These are phyloP conservation scores for Gautieria morchelliformis DNA, from an alignment of 768 basidiomycete species.

Conservation along the genomic window DNA sequence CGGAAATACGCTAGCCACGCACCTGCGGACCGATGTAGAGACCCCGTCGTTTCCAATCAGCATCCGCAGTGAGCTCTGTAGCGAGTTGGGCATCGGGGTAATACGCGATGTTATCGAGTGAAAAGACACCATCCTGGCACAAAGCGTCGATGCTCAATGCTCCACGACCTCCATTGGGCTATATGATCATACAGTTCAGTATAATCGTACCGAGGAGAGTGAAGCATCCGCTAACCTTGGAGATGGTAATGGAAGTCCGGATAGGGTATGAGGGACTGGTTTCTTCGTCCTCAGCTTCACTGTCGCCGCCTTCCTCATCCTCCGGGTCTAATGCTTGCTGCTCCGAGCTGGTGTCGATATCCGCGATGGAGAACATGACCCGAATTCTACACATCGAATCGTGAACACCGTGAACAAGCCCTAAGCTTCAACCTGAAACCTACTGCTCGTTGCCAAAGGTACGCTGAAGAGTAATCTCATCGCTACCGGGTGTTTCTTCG, in stretches of 20 bases:
- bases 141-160: constrained; percentile 72
- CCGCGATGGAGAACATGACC: constrained; percentile 87
- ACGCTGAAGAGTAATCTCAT: constrained; percentile 75
- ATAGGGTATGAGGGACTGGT: constrained; percentile 49
- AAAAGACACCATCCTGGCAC: constrained; percentile 69
- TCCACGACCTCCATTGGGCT: constrained; percentile 32
- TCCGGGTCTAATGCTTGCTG: constrained; percentile 21
- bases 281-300: constrained; percentile 25
- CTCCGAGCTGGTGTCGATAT: constrained; percentile 47
- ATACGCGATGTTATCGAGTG: constrained; percentile 85
- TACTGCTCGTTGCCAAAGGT: constrained; percentile 88
- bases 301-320: constrained; percentile 32
- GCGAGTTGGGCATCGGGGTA: constrained; percentile 67
- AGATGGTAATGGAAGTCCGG: constrained; percentile 73
- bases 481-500: constrained; percentile 57
- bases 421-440: constrained; percentile 19
- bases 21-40: constrained; percentile 90
- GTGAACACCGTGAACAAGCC: neutral
- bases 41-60: constrained; percentile 89
- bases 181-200: neutral
- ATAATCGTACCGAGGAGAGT: neutral
- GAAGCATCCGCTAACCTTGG: constrained; percentile 46
- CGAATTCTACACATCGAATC: constrained; percentile 48
- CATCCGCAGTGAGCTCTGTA: constrained; percentile 72
- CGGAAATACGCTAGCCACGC: constrained; percentile 10